phyloP scores from a whole-genome alignment of 176 grass and related monocot species.

The Guadua angustifolia region DNA sequence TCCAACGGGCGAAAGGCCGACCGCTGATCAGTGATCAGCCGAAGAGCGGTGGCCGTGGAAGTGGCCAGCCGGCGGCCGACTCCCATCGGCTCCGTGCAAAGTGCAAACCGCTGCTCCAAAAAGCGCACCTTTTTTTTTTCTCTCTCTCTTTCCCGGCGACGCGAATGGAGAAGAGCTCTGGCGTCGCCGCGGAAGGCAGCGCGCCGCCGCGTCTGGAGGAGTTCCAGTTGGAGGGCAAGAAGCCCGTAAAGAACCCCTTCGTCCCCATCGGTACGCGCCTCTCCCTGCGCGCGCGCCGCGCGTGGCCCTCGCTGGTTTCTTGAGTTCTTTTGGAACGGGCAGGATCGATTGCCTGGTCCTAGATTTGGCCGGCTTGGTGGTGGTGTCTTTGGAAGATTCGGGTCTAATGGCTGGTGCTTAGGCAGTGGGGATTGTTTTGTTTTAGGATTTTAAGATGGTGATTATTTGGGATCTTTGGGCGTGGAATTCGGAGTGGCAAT shows the following conservation, averaged over 20 bases:
- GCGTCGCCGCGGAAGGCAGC: slow-evolving; percentile 29
- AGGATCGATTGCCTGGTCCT: neutral
- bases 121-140: neutral
- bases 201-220: slow-evolving; percentile 49
- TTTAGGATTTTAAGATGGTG: neutral
- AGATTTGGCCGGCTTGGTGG: neutral
- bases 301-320: neutral
- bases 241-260: slow-evolving; percentile 87
- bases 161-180: slow-evolving; percentile 52
- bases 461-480: neutral
- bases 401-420: neutral
- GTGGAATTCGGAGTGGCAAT: neutral
- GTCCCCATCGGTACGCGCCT: slow-evolving; percentile 80
- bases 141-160: neutral
- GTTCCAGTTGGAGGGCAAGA: slow-evolving; percentile 62
- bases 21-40: too few relatives aligned
- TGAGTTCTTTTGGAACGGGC: neutral
- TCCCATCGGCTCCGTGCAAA: neutral
- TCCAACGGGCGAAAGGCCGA: slow-evolving; percentile 27
- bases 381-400: neutral
- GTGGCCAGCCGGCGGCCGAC: neutral
- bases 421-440: neutral
- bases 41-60: too few relatives aligned
- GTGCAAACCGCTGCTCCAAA: too few relatives aligned
- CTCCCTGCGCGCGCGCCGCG: neutral